Percentiles rank a stretch among this genome's conserved stretches.
phyloP scores from a whole-genome alignment of 164 flowering plant species.

The Annona cherimola region DNA sequence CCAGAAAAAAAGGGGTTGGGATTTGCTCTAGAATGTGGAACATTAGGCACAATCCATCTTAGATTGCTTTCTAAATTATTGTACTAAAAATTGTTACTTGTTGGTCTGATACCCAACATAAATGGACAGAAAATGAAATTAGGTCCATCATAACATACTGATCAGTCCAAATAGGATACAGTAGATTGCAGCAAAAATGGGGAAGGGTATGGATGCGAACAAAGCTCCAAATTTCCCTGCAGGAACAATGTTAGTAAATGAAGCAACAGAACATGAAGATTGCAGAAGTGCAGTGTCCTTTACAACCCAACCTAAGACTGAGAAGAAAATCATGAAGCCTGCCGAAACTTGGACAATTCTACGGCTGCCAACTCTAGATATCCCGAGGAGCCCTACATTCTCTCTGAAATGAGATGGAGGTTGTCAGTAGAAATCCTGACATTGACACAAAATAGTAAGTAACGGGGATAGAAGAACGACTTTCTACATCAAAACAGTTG shows the following conservation, averaged over 20 bases:
- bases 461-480: neutral
- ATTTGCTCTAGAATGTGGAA: neutral
- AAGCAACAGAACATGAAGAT: neutral
- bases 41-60: neutral
- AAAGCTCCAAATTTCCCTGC: conserved; percentile 39
- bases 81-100: neutral
- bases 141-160: conserved; percentile 13
- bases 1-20: neutral
- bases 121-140: neutral
- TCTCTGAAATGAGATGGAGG: conserved; percentile 27
- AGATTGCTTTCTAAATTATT: neutral
- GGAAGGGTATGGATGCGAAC: conserved; percentile 34
- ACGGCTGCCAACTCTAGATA: conserved; percentile 66
- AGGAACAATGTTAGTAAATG: neutral
- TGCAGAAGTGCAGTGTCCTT: no score
- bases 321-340: conserved; percentile 68
- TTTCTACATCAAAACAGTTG: conserved; percentile 34
- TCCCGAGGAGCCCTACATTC: conserved; percentile 59
- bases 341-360: conserved; percentile 62
- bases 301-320: conserved; percentile 42
- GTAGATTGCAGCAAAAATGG: conserved; percentile 29
- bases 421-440: neutral
- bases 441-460: neutral
- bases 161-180: conserved; percentile 29
- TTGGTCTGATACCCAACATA: neutral